Percentiles rank a stretch among this genome's conserved stretches.
These are phyloP conservation scores for Camillea tinctor DNA, from an alignment of 2,329 filamentous ascomycete genomes.

Conservation along the genomic window DNA sequence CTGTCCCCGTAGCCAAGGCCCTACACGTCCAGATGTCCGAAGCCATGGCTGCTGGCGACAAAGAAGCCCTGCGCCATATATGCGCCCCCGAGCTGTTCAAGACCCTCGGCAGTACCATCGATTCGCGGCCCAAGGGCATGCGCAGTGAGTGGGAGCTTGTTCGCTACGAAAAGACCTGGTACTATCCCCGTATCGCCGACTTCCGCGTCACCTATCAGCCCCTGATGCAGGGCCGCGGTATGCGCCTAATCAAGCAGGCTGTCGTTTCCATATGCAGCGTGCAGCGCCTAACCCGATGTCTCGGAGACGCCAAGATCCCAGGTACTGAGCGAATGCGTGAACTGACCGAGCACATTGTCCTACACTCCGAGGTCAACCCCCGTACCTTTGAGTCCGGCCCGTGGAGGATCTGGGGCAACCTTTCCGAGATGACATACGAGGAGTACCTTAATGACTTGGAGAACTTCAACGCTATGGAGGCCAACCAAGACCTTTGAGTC, in stretches of 20 bases:
- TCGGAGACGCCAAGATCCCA: slow-evolving; percentile 41
- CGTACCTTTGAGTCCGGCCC: slow-evolving; percentile 46
- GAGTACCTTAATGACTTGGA: slow-evolving; percentile 30
- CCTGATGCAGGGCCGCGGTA: slow-evolving; percentile 33
- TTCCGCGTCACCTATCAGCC: slow-evolving; percentile 52
- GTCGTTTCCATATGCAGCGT: slow-evolving; percentile 59
- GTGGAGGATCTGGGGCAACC: slow-evolving; percentile 67
- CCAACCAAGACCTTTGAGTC: slow-evolving; percentile 2
- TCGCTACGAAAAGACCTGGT: slow-evolving; percentile 41
- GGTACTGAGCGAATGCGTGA: slow-evolving; percentile 51
- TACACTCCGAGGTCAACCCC: slow-evolving; percentile 49
- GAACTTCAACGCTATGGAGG: slow-evolving; percentile 8
- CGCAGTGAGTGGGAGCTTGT: slow-evolving; percentile 55
- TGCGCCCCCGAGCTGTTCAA: slow-evolving; percentile 54
- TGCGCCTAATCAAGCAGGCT: slow-evolving; percentile 51
- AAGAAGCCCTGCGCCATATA: slow-evolving; percentile 46
- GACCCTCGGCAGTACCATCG: slow-evolving; percentile 53
- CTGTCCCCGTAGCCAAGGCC: slow-evolving; percentile 53
- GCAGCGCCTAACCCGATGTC: slow-evolving; percentile 51
- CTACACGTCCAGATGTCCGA: slow-evolving; percentile 62
- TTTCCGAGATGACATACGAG: slow-evolving; percentile 52
- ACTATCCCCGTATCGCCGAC: slow-evolving; percentile 52
- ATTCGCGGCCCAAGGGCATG: slow-evolving; percentile 46
- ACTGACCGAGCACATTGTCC: slow-evolving; percentile 63
- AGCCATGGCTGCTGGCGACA: slow-evolving; percentile 59